phyloP scores from a whole-genome alignment of 164 flowering plant species.

The Echeveria elegans region DNA sequence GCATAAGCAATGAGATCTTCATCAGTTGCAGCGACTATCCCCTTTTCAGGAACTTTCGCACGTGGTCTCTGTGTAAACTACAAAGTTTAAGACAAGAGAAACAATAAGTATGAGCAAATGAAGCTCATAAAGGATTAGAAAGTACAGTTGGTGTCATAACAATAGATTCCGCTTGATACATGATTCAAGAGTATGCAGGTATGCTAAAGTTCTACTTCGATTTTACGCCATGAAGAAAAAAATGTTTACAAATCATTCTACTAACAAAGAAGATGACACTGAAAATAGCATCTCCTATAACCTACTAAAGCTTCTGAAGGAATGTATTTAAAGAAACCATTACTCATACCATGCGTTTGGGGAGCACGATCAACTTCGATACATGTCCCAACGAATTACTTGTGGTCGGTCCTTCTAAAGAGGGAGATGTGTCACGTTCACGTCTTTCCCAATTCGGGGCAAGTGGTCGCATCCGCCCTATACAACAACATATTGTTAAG shows the following conservation, averaged over 20 bases:
- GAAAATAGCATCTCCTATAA: too few species aligned
- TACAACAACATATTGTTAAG: neutral
- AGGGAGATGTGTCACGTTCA: slow-evolving; percentile 58
- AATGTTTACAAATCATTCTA: neutral
- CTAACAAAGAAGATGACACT: neutral
- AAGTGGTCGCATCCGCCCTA: slow-evolving; percentile 54
- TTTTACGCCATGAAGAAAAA: neutral
- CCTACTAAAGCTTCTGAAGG: neutral
- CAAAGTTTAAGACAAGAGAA: neutral
- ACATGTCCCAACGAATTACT: slow-evolving; percentile 27
- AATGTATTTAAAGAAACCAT: neutral
- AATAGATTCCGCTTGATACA: too few species aligned
- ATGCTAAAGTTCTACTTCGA: neutral
- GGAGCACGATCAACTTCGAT: slow-evolving; percentile 25
- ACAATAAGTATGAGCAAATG: neutral
- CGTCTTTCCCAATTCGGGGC: slow-evolving; percentile 60
- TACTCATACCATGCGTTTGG: slow-evolving; percentile 33
- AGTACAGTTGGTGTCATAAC: neutral
- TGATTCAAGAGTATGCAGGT: neutral
- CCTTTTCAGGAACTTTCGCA: slow-evolving; percentile 34
- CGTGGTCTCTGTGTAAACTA: slow-evolving; percentile 36
- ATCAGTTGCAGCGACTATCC: slow-evolving; percentile 39
- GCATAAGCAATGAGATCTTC: slow-evolving; percentile 59
- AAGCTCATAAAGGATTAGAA: neutral
- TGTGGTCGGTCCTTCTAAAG: slow-evolving; percentile 31